Evolutionary conservation across 306 rosid genomes (phyloP).

Genomic region (Carpinus viminea): DNA sequence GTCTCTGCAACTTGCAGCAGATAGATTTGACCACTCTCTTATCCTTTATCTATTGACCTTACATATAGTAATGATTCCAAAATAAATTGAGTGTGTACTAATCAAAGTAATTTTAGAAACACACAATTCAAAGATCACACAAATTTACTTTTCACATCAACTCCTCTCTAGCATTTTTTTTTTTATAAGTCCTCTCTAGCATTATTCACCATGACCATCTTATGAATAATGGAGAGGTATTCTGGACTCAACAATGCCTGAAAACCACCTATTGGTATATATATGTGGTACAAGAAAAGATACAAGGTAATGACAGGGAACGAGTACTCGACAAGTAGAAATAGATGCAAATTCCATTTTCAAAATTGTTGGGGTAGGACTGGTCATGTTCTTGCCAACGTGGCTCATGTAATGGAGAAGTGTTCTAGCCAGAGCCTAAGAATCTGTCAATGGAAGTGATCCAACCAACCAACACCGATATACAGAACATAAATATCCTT

Average conservation of each 20-base stretch:
- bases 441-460: neutral
- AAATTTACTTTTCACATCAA: neutral
- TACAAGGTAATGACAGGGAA: neutral
- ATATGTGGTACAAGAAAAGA: neutral
- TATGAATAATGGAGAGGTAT: neutral
- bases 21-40: neutral
- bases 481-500: neutral
- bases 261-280: neutral
- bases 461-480: neutral
- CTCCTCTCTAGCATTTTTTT: neutral
- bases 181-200: neutral
- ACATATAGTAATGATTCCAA: neutral
- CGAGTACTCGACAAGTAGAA: neutral
- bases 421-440: neutral
- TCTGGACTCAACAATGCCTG: neutral
- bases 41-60: neutral
- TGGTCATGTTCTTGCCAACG: neutral
- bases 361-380: neutral
- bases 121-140: constrained; percentile 5
- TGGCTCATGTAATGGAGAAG: neutral
- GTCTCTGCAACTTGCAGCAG: neutral
- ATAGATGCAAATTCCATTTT: neutral
- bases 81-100: neutral
- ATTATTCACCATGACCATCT: neutral
- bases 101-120: neutral